phyloP scores from a whole-genome alignment of 306 rosid genomes.

The Datisca glomerata region DNA sequence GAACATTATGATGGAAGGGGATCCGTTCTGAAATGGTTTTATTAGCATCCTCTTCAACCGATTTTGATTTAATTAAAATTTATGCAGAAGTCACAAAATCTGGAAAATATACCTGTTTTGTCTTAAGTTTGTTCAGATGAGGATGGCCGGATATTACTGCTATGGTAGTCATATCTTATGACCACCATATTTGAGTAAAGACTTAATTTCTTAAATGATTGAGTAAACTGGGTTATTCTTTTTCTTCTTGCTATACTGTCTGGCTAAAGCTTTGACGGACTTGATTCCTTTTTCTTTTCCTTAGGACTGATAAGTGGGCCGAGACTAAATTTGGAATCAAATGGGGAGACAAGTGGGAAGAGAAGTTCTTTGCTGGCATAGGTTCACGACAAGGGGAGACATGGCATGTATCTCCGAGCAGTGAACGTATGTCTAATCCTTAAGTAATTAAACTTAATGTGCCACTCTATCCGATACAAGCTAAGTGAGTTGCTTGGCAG shows the following conservation, averaged over 20 bases:
- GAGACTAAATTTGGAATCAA: conserved; percentile 91
- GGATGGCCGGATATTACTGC: too few species aligned
- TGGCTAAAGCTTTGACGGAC: neutral
- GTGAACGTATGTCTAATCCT: conserved; percentile 58
- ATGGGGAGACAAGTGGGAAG: conserved; percentile 99
- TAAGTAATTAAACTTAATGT: too few species aligned
- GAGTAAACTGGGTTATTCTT: too few species aligned
- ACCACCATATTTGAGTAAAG: too few species aligned
- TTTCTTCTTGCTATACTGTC: neutral
- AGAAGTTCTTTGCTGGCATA: conserved; percentile 78
- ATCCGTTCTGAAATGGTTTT: conserved; percentile 91
- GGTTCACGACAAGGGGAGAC: conserved; percentile 98
- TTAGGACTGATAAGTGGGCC: conserved; percentile 99
- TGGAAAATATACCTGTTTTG: too few species aligned
- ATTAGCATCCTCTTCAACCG: conserved; percentile 3
- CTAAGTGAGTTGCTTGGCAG: too few species aligned
- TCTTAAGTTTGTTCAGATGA: too few species aligned
- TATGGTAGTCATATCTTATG: too few species aligned
- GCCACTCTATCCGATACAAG: too few species aligned
- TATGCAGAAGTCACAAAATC: too few species aligned
- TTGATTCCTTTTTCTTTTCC: neutral
- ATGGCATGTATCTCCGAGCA: conserved; percentile 82
- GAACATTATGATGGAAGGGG: conserved; percentile 95
- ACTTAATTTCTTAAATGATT: too few species aligned
- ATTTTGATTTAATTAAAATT: too few species aligned